Evolutionary conservation across 805 yeast species (phyloP).

Genomic region (Lipomyces kockii): DNA sequence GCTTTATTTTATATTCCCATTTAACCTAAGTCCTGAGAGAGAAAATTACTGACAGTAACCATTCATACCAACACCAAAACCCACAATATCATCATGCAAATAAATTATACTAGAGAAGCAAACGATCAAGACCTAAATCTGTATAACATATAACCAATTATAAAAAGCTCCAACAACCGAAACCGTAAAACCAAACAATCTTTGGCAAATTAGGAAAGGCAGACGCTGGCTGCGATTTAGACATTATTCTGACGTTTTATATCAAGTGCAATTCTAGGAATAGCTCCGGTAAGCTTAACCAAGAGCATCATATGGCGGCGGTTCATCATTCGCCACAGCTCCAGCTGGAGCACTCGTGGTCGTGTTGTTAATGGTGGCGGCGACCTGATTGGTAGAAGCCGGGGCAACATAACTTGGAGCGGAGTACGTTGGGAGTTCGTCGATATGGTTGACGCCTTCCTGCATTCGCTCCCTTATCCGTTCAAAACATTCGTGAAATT

Average conservation of each 20-base stretch:
- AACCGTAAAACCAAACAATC: background rate
- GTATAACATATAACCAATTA: background rate
- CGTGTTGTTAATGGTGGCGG: background rate
- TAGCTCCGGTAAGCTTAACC: background rate
- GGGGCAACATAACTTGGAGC: background rate
- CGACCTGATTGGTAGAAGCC: background rate
- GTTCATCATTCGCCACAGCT: background rate
- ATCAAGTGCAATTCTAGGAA: background rate
- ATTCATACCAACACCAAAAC: background rate
- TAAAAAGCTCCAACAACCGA: background rate
- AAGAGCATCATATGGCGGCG: slow-evolving; percentile 11
- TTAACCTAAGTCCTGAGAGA: background rate
- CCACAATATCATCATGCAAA: background rate
- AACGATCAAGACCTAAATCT: background rate
- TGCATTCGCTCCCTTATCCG: slow-evolving; percentile 38
- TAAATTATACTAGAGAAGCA: background rate
- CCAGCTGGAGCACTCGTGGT: background rate
- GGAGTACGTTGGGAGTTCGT: slow-evolving; percentile 36
- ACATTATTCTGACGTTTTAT: background rate
- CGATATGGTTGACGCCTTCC: slow-evolving; percentile 38
- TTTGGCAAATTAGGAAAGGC: background rate
- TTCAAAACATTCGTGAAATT: slow-evolving; percentile 36
- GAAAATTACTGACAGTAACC: background rate
- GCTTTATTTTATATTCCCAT: background rate
- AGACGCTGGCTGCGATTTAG: background rate